A percentile compares a stretch with the other conserved stretches of the same genome.
These are phyloP conservation scores for Podila epigama DNA, from an alignment of 192 early-diverging fungal species.

Conservation along the genomic window DNA sequence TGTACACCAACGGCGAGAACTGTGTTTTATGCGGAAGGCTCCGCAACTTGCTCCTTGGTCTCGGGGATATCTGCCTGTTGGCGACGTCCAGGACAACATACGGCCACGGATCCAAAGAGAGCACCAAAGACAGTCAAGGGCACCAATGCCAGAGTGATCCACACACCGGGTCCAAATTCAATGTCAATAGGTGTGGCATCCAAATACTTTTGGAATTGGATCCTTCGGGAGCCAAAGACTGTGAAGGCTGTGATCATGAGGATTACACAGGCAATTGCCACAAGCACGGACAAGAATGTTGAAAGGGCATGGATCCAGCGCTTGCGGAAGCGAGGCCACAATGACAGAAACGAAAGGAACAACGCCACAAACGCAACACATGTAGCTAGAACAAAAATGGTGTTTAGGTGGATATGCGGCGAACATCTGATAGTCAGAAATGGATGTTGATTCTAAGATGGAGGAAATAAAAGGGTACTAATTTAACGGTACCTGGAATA, in stretches of 20 bases:
- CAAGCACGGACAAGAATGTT: conserved; percentile 16
- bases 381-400: conserved; percentile 8
- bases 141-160: conserved; percentile 31
- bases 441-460: neutral
- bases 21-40: neutral
- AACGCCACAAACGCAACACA: conserved; percentile 27
- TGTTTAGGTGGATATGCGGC: neutral
- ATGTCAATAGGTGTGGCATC: neutral
- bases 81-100: conserved; percentile 33
- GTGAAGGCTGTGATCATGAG: conserved; percentile 30
- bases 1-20: neutral
- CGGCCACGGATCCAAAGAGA: conserved; percentile 18
- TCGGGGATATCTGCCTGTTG: neutral
- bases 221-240: conserved; percentile 20
- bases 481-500: conserved; percentile 23
- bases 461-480: neutral
- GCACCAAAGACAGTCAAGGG: conserved; percentile 30
- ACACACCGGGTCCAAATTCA: conserved; percentile 26
- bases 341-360: conserved; percentile 14
- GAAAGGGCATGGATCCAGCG: conserved; percentile 30
- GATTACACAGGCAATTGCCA: conserved; percentile 19
- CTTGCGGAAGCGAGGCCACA: conserved; percentile 22
- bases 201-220: conserved; percentile 27
- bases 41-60: conserved; percentile 23
- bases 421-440: neutral